These are phyloP conservation scores for Orobanche coerulescens DNA, from an alignment of 257 asterid genomes.

Conservation along the genomic window DNA sequence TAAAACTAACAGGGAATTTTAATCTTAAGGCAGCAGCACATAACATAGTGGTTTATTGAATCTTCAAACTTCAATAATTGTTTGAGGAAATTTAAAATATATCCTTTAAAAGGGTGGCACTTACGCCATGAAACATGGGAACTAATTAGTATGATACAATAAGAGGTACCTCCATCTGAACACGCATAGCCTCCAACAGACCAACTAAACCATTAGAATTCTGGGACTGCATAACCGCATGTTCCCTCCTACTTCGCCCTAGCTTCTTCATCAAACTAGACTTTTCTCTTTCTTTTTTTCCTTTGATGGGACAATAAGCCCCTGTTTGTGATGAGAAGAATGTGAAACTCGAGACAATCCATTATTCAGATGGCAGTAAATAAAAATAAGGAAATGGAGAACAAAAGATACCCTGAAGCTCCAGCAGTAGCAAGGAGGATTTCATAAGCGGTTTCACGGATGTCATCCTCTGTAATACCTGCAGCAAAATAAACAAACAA, in stretches of 20 bases:
- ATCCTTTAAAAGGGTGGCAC: background rate
- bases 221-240: conserved; percentile 44
- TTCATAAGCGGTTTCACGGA: conserved; percentile 93
- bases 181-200: conserved; percentile 94
- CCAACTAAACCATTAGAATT: conserved; percentile 78
- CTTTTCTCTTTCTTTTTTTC: conserved; percentile 80
- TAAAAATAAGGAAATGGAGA: background rate
- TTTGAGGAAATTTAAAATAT: background rate
- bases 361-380: conserved; percentile 18
- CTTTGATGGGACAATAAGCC: conserved; percentile 94
- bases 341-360: conserved; percentile 15
- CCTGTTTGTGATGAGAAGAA: conserved; percentile 36
- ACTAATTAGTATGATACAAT: conserved; percentile 7
- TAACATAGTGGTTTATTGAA: background rate
- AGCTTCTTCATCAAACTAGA: conserved; percentile 82
- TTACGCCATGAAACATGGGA: conserved; percentile 5
- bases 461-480: conserved; percentile 87
- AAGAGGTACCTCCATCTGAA: conserved; percentile 87
- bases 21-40: conserved; percentile 11
- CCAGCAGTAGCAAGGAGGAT: conserved; percentile 97
- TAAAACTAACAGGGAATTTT: background rate
- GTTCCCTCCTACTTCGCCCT: conserved; percentile 73
- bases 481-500: conserved; percentile 20
- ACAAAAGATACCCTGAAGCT: conserved; percentile 78
- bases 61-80: conserved; percentile 9